Percentiles rank a stretch among this genome's conserved stretches.
These are phyloP conservation scores for Erigeron canadensis DNA, from an alignment of 129 eudicot species.

Conservation along the genomic window DNA sequence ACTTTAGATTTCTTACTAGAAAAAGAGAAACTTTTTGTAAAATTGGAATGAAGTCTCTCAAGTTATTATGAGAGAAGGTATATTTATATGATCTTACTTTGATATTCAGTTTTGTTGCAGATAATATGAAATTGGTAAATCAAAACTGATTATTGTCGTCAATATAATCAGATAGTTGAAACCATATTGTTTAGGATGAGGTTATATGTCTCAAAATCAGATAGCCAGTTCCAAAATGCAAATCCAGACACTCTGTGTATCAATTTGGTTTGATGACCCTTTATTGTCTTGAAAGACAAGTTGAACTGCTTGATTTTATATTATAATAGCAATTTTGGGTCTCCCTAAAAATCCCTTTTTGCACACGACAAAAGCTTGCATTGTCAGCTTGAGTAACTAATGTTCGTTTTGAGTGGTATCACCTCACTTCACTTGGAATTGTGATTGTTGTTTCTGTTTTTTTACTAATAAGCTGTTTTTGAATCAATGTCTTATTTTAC, in stretches of 20 bases:
- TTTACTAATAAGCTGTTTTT: background rate
- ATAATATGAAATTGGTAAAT: background rate
- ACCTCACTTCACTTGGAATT: background rate
- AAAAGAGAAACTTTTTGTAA: too few species aligned
- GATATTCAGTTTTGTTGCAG: background rate
- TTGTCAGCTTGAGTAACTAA: slow-evolving; percentile 15
- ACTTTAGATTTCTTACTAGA: too few species aligned
- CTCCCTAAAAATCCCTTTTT: background rate
- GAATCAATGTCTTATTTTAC: slow-evolving; percentile 16
- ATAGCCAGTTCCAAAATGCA: too few species aligned
- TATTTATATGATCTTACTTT: too few species aligned
- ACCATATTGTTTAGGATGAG: too few species aligned
- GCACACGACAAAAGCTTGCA: background rate
- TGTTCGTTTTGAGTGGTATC: background rate
- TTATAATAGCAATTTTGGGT: background rate
- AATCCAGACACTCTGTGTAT: too few species aligned
- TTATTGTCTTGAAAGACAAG: background rate
- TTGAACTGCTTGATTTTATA: background rate
- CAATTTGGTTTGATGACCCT: slow-evolving; percentile 6
- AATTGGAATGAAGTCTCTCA: too few species aligned
- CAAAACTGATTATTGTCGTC: too few species aligned
- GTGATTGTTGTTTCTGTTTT: slow-evolving; percentile 13
- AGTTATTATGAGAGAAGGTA: too few species aligned
- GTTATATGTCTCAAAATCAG: too few species aligned
- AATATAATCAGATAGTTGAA: too few species aligned